These are phyloP conservation scores for Zelonia costaricensis DNA, from an alignment of 208 protist genomes.

Conservation along the genomic window DNA sequence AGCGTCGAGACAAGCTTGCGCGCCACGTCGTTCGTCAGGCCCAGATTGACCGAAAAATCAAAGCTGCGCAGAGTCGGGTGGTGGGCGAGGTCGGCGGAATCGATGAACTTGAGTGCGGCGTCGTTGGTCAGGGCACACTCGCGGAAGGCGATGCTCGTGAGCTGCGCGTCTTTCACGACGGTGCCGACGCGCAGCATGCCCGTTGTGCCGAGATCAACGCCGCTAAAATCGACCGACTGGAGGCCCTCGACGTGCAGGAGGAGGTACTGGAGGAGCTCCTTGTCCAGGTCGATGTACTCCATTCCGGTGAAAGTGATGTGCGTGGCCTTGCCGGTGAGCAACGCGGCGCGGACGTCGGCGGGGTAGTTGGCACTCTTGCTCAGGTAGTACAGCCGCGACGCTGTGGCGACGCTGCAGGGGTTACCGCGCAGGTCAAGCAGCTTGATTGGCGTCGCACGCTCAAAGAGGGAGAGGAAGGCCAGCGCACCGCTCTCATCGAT, in stretches of 20 bases:
- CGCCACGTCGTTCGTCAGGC: slow-evolving; percentile 56
- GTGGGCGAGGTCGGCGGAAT: slow-evolving; percentile 40
- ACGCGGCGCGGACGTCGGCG: slow-evolving; percentile 37
- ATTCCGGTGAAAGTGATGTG: slow-evolving; percentile 51
- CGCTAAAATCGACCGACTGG: slow-evolving; percentile 57
- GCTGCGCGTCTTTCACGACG: slow-evolving; percentile 48
- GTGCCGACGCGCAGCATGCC: slow-evolving; percentile 44
- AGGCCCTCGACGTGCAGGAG: slow-evolving; percentile 42
- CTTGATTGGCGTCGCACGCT: slow-evolving; percentile 20
- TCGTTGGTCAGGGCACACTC: slow-evolving; percentile 53
- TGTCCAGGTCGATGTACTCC: slow-evolving; percentile 57
- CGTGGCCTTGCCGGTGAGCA: slow-evolving; percentile 41
- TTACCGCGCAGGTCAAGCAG: slow-evolving; percentile 50
- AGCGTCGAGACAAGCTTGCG: slow-evolving; percentile 38
- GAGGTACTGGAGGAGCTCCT: slow-evolving; percentile 57
- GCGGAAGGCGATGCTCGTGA: slow-evolving; percentile 43
- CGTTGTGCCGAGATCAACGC: slow-evolving; percentile 41
- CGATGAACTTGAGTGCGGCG: slow-evolving; percentile 54
- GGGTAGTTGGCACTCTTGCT: slow-evolving; percentile 37
- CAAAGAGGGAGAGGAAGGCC: slow-evolving; percentile 54
- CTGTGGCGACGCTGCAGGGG: slow-evolving; percentile 40
- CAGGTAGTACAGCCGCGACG: slow-evolving; percentile 53
- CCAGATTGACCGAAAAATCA: slow-evolving; percentile 62
- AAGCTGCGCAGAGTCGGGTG: slow-evolving; percentile 44
- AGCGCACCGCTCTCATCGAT: slow-evolving; percentile 67